These are phyloP conservation scores for Colletotrichum musae DNA, from an alignment of 2,329 filamentous ascomycete genomes.

Conservation along the genomic window DNA sequence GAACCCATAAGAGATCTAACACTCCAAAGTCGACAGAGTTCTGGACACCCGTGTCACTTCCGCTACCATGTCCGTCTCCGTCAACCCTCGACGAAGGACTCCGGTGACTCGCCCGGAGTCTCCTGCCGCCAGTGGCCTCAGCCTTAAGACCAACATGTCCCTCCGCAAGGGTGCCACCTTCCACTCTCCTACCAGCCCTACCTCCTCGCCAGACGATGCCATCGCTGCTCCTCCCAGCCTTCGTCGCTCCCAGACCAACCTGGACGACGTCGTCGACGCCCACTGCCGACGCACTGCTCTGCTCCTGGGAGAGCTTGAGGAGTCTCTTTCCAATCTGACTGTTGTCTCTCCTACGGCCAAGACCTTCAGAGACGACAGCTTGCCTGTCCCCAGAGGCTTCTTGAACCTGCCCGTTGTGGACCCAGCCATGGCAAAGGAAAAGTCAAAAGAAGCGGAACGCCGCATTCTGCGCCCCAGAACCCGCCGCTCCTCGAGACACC, in stretches of 20 bases:
- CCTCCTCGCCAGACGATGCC: constrained; percentile 54
- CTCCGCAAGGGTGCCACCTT: constrained; percentile 81
- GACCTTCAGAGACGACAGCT: constrained; percentile 67
- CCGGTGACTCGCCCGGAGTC: constrained; percentile 57
- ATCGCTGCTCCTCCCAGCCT: constrained; percentile 66
- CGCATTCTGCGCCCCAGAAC: constrained; percentile 68
- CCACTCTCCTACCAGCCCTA: constrained; percentile 61
- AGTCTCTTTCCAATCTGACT: constrained; percentile 67
- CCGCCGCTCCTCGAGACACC: constrained; percentile 72
- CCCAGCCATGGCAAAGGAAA: constrained; percentile 61
- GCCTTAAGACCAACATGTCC: constrained; percentile 68
- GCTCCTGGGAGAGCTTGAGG: constrained; percentile 76
- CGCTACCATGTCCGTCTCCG: constrained; percentile 59
- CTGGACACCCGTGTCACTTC: constrained; percentile 50
- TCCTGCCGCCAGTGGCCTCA: constrained; percentile 58
- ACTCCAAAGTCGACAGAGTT: constrained; percentile 44
- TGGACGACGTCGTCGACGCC: constrained; percentile 81
- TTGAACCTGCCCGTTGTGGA: constrained; percentile 69
- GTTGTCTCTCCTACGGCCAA: constrained; percentile 55
- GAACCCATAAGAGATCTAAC: constrained; percentile 41
- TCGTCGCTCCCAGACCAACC: constrained; percentile 76
- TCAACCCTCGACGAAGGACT: constrained; percentile 63
- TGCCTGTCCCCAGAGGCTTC: constrained; percentile 73
- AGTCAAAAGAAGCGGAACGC: constrained; percentile 57
- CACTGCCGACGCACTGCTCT: constrained; percentile 78